phyloP scores from a whole-genome alignment of 768 basidiomycete species.

The Tylopilus vinaceipallidus region DNA sequence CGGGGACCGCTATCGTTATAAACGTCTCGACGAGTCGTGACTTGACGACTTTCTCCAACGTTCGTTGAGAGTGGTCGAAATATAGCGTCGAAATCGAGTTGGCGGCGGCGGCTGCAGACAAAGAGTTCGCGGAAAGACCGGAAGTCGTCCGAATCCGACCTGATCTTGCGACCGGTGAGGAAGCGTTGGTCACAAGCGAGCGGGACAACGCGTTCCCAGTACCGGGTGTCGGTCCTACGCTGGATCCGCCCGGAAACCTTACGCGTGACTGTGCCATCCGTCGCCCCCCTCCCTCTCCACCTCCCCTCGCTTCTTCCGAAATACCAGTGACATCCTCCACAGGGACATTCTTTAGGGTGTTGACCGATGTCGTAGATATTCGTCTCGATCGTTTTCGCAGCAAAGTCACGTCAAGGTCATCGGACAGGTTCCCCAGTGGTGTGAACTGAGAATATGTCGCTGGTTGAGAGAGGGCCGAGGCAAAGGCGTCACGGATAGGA shows the following conservation, averaged over 20 bases:
- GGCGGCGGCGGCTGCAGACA: conserved; percentile 1
- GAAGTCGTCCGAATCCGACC: conserved; percentile 51
- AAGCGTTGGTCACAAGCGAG: conserved; percentile 12
- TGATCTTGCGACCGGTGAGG: conserved; percentile 36
- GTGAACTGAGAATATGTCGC: conserved; percentile 60
- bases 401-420: conserved; percentile 67
- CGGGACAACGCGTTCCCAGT: conserved; percentile 15
- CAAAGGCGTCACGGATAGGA: conserved; percentile 69
- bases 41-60: conserved; percentile 65
- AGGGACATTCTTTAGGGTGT: conserved; percentile 44
- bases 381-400: conserved; percentile 58
- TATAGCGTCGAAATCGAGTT: conserved; percentile 32
- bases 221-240: conserved; percentile 6
- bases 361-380: conserved; percentile 57
- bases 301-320: conserved; percentile 26
- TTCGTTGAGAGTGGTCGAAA: conserved; percentile 63
- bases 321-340: conserved; percentile 41
- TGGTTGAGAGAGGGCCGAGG: conserved; percentile 71
- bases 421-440: conserved; percentile 54
- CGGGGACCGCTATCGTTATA: conserved; percentile 51
- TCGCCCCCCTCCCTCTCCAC: conserved; percentile 37
- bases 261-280: conserved; percentile 47
- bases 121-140: conserved; percentile 12
- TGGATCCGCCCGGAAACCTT: conserved; percentile 34
- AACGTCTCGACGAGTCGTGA: conserved; percentile 81